Evolutionary conservation across 2,329 filamentous ascomycete genomes (phyloP).

Genomic region (Conoideocrella luteorostrata): DNA sequence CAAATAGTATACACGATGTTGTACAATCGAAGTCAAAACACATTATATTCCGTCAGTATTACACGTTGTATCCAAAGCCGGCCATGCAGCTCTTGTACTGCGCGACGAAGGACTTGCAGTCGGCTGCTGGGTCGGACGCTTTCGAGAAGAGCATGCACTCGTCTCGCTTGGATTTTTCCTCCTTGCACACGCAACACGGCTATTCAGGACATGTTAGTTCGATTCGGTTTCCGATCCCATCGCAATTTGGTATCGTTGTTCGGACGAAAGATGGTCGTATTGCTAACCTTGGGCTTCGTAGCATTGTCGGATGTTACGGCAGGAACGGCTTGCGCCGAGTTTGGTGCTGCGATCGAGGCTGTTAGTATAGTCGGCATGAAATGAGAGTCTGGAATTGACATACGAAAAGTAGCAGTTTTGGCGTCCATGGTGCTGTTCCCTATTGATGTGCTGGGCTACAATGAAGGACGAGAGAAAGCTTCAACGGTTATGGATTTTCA

Average conservation of each 20-base stretch:
- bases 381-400: conserved; percentile 5
- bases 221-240: no score
- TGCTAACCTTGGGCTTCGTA: conserved; percentile 38
- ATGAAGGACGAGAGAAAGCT: no score
- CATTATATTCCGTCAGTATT: conserved; percentile 12
- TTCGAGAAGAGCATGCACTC: conserved; percentile 99
- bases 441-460: neutral
- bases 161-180: conserved; percentile 86
- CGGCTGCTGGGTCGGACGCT: conserved; percentile 70
- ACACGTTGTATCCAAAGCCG: conserved; percentile 79
- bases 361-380: neutral
- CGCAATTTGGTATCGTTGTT: conserved; percentile 8
- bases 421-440: conserved; percentile 24
- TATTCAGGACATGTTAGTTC: conserved; percentile 34
- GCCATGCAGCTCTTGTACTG: conserved; percentile 91
- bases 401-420: conserved; percentile 22
- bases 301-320: conserved; percentile 24
- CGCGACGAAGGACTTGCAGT: conserved; percentile 76
- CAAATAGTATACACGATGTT: conserved; percentile 18
- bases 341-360: conserved; percentile 1
- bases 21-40: neutral
- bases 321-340: conserved; percentile 16
- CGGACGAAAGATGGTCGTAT: neutral
- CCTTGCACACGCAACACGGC: conserved; percentile 97
- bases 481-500: no score